Percentiles rank a stretch among this genome's conserved stretches.
Conservation (phyloP, 352 stramenopile species). For the Globisporangium paroecandrum region DNA sequence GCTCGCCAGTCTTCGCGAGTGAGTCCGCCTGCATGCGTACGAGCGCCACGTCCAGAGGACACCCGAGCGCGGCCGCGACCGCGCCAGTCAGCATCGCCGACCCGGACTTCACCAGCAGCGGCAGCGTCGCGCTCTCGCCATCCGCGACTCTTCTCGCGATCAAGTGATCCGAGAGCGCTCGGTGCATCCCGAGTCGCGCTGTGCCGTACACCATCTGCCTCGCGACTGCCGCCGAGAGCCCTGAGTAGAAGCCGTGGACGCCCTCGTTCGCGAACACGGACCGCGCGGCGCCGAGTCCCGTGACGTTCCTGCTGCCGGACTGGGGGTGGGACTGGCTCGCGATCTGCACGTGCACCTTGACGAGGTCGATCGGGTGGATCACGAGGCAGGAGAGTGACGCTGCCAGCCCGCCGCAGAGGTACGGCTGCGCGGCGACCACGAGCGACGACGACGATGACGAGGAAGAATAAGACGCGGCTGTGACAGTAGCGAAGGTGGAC, state of each 20-base stretch:
- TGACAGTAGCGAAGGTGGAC: too few relatives aligned
- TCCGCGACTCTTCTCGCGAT: slow-evolving; percentile 58
- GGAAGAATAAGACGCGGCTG: too few relatives aligned
- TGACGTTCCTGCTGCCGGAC: slow-evolving; percentile 57
- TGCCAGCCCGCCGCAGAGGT: slow-evolving; percentile 68
- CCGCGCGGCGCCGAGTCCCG: slow-evolving; percentile 60
- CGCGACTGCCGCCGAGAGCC: slow-evolving; percentile 70
- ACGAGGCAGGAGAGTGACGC: slow-evolving; percentile 66
- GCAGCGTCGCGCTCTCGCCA: slow-evolving; percentile 60
- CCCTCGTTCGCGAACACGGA: slow-evolving; percentile 78
- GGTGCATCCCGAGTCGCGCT: slow-evolving; percentile 78
- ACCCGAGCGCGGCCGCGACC: slow-evolving; percentile 95
- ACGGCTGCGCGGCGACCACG: slow-evolving; percentile 54
- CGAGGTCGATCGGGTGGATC: slow-evolving; percentile 89
- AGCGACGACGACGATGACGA: slow-evolving; percentile 34
- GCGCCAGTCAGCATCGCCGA: slow-evolving; percentile 70
- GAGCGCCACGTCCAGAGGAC: slow-evolving; percentile 98
- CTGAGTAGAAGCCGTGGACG: slow-evolving; percentile 74
- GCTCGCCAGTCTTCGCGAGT: slow-evolving; percentile 84
- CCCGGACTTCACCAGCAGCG: slow-evolving; percentile 61
- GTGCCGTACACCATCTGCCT: slow-evolving; percentile 87
- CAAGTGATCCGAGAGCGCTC: slow-evolving; percentile 71
- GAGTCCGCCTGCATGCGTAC: slow-evolving; percentile 97
- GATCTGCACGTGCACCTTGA: slow-evolving; percentile 89
- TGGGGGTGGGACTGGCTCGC: slow-evolving; percentile 53